Conservation (phyloP, 352 stramenopile genomes). For the Phytopythium boreale region DNA sequence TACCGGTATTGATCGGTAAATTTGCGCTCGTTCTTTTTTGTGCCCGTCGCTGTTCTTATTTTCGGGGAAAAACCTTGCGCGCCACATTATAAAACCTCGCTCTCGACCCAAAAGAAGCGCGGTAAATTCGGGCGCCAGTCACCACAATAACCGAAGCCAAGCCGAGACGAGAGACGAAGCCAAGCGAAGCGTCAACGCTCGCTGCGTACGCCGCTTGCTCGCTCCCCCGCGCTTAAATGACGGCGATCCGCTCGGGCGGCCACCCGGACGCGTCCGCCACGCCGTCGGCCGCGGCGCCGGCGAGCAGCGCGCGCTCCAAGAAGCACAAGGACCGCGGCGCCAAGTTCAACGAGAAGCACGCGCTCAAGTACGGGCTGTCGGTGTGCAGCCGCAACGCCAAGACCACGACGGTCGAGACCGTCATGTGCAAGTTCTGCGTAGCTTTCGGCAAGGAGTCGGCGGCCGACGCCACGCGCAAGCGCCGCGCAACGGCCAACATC, state of each 20-base stretch:
- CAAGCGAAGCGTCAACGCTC: neutral
- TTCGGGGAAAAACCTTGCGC: too few relatives aligned
- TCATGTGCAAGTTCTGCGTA: slow-evolving; percentile 80
- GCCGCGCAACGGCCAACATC: slow-evolving; percentile 60
- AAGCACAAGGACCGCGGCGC: slow-evolving; percentile 60
- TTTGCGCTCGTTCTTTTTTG: too few relatives aligned
- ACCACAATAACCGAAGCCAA: neutral
- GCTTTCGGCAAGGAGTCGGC: slow-evolving; percentile 64
- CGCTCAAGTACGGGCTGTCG: slow-evolving; percentile 64
- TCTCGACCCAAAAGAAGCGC: too few relatives aligned
- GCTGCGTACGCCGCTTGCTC: neutral
- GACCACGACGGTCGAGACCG: slow-evolving; percentile 45
- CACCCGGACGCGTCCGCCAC: neutral
- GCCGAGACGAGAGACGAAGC: neutral
- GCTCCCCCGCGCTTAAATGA: slow-evolving; percentile 13
- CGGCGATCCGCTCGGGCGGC: slow-evolving; percentile 14
- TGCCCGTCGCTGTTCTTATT: too few relatives aligned
- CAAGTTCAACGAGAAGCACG: slow-evolving; percentile 69
- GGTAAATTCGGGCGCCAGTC: too few relatives aligned
- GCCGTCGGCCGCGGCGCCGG: slow-evolving; percentile 1
- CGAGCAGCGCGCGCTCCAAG: slow-evolving; percentile 25
- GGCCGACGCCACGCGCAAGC: slow-evolving; percentile 48
- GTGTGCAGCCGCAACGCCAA: slow-evolving; percentile 59
- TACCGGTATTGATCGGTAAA: too few relatives aligned
- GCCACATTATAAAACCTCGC: too few relatives aligned